A percentile compares a stretch with the other conserved stretches of the same genome.
These are phyloP conservation scores for Cadophora sp. DNA, from an alignment of 2,329 filamentous ascomycete genomes.

Conservation along the genomic window DNA sequence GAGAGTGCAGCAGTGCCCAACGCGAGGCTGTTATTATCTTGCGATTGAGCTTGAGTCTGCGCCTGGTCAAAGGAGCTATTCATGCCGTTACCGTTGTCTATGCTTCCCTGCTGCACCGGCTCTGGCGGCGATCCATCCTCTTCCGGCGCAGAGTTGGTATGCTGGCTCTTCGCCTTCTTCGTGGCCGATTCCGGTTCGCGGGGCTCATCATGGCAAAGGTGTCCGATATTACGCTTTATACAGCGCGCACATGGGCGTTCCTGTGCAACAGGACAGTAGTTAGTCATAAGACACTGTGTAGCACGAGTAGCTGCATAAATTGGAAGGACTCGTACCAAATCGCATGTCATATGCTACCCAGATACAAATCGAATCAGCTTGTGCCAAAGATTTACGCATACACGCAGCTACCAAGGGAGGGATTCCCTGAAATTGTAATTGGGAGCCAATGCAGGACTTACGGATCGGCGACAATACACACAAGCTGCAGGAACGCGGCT, in stretches of 20 bases:
- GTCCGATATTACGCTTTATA: slow-evolving; percentile 98
- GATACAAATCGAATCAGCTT: slow-evolving; percentile 45
- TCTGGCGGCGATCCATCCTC: slow-evolving; percentile 66
- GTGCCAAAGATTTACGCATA: slow-evolving; percentile 43
- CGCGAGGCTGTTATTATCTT: slow-evolving; percentile 48
- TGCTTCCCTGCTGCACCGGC: slow-evolving; percentile 54
- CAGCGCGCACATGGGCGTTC: slow-evolving; percentile 96
- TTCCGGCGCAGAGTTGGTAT: slow-evolving; percentile 58
- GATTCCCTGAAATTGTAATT: slow-evolving; percentile 32
- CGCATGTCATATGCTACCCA: slow-evolving; percentile 86
- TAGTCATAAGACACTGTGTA: slow-evolving; percentile 43
- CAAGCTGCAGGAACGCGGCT: slow-evolving; percentile 68
- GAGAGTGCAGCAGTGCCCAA: slow-evolving; percentile 46
- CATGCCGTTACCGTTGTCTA: slow-evolving; percentile 53
- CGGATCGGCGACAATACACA: slow-evolving; percentile 89
- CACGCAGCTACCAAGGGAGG: slow-evolving; percentile 40
- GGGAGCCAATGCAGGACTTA: slow-evolving; percentile 61
- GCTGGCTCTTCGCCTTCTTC: slow-evolving; percentile 78
- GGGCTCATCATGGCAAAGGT: slow-evolving; percentile 97
- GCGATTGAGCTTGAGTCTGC: slow-evolving; percentile 49
- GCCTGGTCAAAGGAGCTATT: slow-evolving; percentile 61
- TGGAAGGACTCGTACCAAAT: slow-evolving; percentile 69
- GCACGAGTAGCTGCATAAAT: slow-evolving; percentile 42
- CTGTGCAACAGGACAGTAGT: slow-evolving; percentile 54
- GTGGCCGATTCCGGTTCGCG: slow-evolving; percentile 72